These are phyloP conservation scores for Yamadazyma dendronema DNA, from an alignment of 1,139 yeast species.

Conservation along the genomic window DNA sequence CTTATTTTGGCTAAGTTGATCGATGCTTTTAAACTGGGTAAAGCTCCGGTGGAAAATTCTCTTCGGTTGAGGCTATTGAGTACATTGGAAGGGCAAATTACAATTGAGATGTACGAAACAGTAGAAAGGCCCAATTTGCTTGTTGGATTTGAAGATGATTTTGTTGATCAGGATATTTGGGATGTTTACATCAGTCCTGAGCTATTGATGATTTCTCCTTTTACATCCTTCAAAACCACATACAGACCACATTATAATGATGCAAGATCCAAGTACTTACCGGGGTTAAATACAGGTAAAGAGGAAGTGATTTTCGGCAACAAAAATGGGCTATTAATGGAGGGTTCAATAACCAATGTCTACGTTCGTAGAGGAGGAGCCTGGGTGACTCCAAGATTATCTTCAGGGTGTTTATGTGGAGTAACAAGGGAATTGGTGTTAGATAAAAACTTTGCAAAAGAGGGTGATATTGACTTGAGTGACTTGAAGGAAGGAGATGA, in stretches of 20 bases:
- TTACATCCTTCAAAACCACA: constrained; percentile 89
- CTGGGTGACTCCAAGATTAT: constrained; percentile 80
- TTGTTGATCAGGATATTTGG: constrained; percentile 33
- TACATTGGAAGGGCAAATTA: constrained; percentile 45
- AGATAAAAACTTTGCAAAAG: constrained; percentile 53
- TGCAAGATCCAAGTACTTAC: constrained; percentile 54
- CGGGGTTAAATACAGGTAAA: constrained; percentile 31
- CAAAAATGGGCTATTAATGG: constrained; percentile 60
- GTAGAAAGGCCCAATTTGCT: constrained; percentile 37
- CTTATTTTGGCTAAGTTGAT: constrained; percentile 46
- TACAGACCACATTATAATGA: constrained; percentile 58
- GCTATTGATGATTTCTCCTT: constrained; percentile 60
- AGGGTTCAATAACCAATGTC: constrained; percentile 82
- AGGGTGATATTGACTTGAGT: constrained; percentile 44
- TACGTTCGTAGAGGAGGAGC: constrained; percentile 53
- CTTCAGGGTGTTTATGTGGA: constrained; percentile 84
- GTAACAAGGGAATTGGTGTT: constrained; percentile 70
- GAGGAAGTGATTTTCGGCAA: constrained; percentile 76
- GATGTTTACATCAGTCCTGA: constrained; percentile 60
- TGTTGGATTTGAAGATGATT: constrained; percentile 32
- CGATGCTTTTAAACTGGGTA: constrained; percentile 32
- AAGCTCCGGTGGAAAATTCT: constrained; percentile 31
- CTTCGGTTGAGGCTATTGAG: constrained; percentile 62
- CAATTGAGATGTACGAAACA: constrained; percentile 49
- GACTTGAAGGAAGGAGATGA: constrained; percentile 61